These are phyloP conservation scores for Kluyveromyces wickerhamii DNA, from an alignment of 805 yeast genomes.

Conservation along the genomic window DNA sequence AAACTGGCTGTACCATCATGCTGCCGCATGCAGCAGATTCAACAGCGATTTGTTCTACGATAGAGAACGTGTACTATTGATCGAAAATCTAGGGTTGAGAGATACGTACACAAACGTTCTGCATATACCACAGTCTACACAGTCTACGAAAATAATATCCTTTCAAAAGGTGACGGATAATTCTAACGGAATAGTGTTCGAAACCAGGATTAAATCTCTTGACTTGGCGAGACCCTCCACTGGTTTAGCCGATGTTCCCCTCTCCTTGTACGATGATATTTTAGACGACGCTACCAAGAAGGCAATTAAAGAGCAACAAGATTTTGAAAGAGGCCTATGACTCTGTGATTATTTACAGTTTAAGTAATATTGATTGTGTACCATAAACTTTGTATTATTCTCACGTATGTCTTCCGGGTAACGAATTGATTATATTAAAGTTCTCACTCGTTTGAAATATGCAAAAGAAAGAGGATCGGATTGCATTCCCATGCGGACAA, in stretches of 20 bases:
- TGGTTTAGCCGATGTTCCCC: slow-evolving; percentile 56
- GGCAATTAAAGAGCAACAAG: slow-evolving; percentile 59
- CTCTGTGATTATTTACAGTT: not conserved
- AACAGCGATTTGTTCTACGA: slow-evolving; percentile 56
- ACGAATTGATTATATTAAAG: too few relatives aligned
- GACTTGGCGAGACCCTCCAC: slow-evolving; percentile 44
- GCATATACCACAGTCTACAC: slow-evolving; percentile 68
- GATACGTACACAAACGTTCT: slow-evolving; percentile 82
- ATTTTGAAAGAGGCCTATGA: slow-evolving; percentile 32
- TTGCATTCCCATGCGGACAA: too few relatives aligned
- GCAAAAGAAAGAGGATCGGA: too few relatives aligned
- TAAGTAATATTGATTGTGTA: too few relatives aligned
- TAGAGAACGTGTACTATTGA: slow-evolving; percentile 41
- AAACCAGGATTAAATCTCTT: slow-evolving; percentile 39
- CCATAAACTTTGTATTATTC: too few relatives aligned
- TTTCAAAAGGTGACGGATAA: slow-evolving; percentile 17
- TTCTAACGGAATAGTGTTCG: slow-evolving; percentile 35
- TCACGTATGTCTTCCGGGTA: too few relatives aligned
- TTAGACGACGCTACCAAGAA: slow-evolving; percentile 48
- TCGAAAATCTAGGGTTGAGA: slow-evolving; percentile 46
- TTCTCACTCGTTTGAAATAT: too few relatives aligned
- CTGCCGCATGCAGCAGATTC: slow-evolving; percentile 64
- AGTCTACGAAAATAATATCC: slow-evolving; percentile 45
- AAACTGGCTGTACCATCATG: slow-evolving; percentile 81
- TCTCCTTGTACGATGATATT: slow-evolving; percentile 47